Conservation (phyloP, 768 basidiomycete genomes). For the Kwoniella heveanensis region DNA sequence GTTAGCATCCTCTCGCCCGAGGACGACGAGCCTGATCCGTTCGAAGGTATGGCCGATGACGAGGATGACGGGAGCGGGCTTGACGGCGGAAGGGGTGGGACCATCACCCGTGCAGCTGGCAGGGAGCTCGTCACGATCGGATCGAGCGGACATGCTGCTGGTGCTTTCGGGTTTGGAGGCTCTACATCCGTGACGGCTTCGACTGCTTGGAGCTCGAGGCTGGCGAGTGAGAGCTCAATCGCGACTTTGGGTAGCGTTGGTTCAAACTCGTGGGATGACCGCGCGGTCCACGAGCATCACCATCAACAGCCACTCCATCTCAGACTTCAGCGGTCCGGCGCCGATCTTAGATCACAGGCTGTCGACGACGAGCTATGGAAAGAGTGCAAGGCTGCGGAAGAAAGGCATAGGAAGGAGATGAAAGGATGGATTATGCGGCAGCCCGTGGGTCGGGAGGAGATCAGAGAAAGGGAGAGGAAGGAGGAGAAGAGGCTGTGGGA, state of each 20-base stretch:
- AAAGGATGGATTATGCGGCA: conserved; percentile 67
- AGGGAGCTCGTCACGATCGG: conserved; percentile 22
- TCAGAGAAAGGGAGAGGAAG: conserved; percentile 32
- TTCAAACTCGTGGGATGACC: neutral
- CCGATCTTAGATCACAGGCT: neutral
- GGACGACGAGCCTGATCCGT: conserved; percentile 94
- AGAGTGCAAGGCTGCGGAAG: conserved; percentile 74
- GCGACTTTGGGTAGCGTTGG: conserved; percentile 38
- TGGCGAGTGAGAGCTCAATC: conserved; percentile 39
- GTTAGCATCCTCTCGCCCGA: conserved; percentile 76
- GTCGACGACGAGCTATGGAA: conserved; percentile 68
- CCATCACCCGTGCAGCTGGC: conserved; percentile 67
- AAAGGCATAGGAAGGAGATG: conserved; percentile 79
- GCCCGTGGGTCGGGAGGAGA: neutral
- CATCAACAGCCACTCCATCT: neutral
- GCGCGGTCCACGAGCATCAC: neutral
- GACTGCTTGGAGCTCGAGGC: conserved; percentile 12
- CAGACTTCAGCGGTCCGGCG: neutral
- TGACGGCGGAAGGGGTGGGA: conserved; percentile 65
- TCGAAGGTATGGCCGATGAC: conserved; percentile 87
- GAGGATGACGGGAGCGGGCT: conserved; percentile 72
- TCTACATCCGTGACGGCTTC: neutral
- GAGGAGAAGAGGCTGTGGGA: conserved; percentile 55
- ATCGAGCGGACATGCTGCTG: conserved; percentile 1
- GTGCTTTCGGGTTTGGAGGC: neutral